Percentiles rank a stretch among this genome's conserved stretches.
These are phyloP conservation scores for Chamaenerion angustifolium DNA, from an alignment of 345 rosid genomes.

Conservation along the genomic window DNA sequence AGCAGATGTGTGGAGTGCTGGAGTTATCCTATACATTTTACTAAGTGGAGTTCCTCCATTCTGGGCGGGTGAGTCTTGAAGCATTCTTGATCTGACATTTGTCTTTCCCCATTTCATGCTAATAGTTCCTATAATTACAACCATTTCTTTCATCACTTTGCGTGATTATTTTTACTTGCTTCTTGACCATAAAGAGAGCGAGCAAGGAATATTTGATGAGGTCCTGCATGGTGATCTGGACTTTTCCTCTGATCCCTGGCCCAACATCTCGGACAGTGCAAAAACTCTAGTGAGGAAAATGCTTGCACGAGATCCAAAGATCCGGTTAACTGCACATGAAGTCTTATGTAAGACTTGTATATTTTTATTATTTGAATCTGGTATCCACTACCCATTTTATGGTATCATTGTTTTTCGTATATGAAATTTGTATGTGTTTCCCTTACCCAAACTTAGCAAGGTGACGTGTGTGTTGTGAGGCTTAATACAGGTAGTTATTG, in stretches of 20 bases:
- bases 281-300: slow-evolving; percentile 32
- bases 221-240: slow-evolving; percentile 36
- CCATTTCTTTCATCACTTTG: background rate
- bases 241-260: slow-evolving; percentile 36
- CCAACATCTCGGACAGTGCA: slow-evolving; percentile 31
- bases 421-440: background rate
- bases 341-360: slow-evolving; percentile 22
- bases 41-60: slow-evolving; percentile 41
- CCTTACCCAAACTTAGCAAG: too few relatives aligned
- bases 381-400: too few relatives aligned
- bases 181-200: slow-evolving; percentile 17
- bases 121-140: background rate
- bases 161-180: background rate
- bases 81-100: background rate
- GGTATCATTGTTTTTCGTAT: too few relatives aligned
- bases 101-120: background rate
- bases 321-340: slow-evolving; percentile 30
- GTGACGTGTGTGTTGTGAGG: too few relatives aligned
- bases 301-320: slow-evolving; percentile 31
- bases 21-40: slow-evolving; percentile 31
- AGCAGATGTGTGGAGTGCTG: slow-evolving; percentile 43
- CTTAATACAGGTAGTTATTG: too few relatives aligned
- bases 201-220: slow-evolving; percentile 37
- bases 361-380: too few relatives aligned
- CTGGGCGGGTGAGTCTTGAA: slow-evolving; percentile 24